Conservation (phyloP, 2,329 filamentous ascomycete genomes). For the Hypoxylon sp. region DNA sequence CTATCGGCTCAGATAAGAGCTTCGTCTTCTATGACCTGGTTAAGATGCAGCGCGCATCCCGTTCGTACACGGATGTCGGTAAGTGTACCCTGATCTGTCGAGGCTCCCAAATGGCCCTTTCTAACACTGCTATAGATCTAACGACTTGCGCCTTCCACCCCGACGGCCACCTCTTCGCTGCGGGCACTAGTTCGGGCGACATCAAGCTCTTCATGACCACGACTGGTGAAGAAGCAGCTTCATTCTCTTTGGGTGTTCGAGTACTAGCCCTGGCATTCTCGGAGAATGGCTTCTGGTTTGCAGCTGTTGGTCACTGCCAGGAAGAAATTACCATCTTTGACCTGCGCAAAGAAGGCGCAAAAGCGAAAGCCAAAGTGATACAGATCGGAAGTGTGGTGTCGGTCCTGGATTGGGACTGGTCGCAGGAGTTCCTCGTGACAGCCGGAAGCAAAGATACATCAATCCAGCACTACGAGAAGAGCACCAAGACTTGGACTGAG, state of each 20-base stretch:
- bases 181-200: constrained; percentile 78
- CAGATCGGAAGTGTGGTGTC: constrained; percentile 83
- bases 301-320: constrained; percentile 78
- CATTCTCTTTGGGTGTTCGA: constrained; percentile 73
- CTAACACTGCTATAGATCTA: constrained; percentile 61
- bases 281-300: constrained; percentile 97
- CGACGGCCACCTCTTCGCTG: constrained; percentile 92
- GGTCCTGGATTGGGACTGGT: constrained; percentile 89
- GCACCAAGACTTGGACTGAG: constrained; percentile 88
- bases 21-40: constrained; percentile 87
- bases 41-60: constrained; percentile 72
- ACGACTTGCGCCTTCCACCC: constrained; percentile 89
- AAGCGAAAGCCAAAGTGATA: constrained; percentile 81
- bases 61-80: constrained; percentile 83
- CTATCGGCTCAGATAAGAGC: constrained; percentile 90
- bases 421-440: constrained; percentile 88
- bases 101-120: constrained; percentile 7
- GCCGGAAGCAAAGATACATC: constrained; percentile 82
- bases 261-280: constrained; percentile 85
- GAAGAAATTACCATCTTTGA: constrained; percentile 88
- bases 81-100: constrained; percentile 49
- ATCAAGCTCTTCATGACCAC: constrained; percentile 92
- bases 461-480: constrained; percentile 90
- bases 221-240: constrained; percentile 77
- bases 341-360: constrained; percentile 87